Percentiles rank a stretch among this genome's conserved stretches.
Evolutionary conservation across 2,329 filamentous ascomycete species (phyloP).

Genomic region (Pyricularia sp.): DNA sequence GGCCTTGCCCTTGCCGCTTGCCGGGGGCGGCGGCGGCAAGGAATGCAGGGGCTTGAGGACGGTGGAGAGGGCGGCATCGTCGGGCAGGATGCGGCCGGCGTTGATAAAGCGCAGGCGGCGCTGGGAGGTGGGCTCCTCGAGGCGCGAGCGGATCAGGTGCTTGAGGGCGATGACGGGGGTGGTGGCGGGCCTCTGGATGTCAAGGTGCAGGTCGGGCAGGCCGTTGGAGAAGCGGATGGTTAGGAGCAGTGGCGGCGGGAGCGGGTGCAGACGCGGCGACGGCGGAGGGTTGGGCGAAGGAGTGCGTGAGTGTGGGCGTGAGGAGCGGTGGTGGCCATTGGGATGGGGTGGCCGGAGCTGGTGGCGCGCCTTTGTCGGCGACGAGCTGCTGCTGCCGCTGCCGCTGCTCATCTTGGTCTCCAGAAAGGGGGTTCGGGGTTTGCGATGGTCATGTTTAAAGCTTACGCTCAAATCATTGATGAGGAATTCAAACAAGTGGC

Average conservation of each 20-base stretch:
- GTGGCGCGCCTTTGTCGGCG: constrained; percentile 2
- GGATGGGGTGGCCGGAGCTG: constrained; percentile 4
- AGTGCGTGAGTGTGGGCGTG: neutral
- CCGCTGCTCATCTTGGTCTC: constrained; percentile 7
- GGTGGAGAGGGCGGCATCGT: constrained; percentile 56
- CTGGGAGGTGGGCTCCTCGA: constrained; percentile 47
- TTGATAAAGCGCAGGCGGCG: constrained; percentile 83
- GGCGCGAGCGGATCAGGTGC: constrained; percentile 65
- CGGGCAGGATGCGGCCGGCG: constrained; percentile 75
- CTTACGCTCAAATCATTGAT: neutral
- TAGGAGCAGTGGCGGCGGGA: constrained; percentile 46
- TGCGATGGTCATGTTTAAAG: neutral
- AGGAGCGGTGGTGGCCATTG: constrained; percentile 2
- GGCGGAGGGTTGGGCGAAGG: constrained; percentile 3
- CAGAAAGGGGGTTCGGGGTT: neutral
- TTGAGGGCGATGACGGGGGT: constrained; percentile 75
- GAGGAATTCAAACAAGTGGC: neutral
- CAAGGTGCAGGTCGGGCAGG: constrained; percentile 72
- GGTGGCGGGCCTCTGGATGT: constrained; percentile 56
- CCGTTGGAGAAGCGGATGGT: constrained; percentile 87
- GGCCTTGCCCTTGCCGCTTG: constrained; percentile 54
- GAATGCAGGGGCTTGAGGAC: constrained; percentile 57
- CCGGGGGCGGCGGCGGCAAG: constrained; percentile 7
- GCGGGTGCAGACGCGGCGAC: neutral
- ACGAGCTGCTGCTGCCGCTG: constrained; percentile 6